phyloP scores from a whole-genome alignment of 441 rosid species.

The Mallotus repandus region DNA sequence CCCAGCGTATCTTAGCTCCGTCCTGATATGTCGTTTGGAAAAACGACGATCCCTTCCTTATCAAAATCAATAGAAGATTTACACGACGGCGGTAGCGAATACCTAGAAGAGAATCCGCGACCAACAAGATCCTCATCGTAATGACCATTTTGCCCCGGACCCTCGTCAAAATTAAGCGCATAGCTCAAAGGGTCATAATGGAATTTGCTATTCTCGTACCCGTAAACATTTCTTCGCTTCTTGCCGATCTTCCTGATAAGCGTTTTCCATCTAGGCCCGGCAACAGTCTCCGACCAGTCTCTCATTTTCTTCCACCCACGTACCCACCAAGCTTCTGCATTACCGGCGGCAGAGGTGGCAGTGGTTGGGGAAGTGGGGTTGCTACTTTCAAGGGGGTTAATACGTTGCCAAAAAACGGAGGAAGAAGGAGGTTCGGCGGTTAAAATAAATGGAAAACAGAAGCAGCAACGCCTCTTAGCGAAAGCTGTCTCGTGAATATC shows the following conservation, averaged over 20 bases:
- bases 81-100: conserved; percentile 50
- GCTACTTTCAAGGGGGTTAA: conserved; percentile 23
- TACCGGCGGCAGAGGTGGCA: neutral
- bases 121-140: conserved; percentile 42
- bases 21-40: neutral
- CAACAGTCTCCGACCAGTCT: conserved; percentile 60
- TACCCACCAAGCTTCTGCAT: conserved; percentile 45
- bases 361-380: neutral
- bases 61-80: conserved; percentile 53
- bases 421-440: conserved; percentile 23
- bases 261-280: conserved; percentile 62
- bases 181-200: conserved; percentile 62
- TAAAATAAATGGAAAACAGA: conserved; percentile 36
- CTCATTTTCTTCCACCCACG: conserved; percentile 58
- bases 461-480: conserved; percentile 48
- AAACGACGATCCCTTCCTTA: conserved; percentile 17
- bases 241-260: conserved; percentile 42
- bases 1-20: too few species aligned
- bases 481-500: conserved; percentile 36
- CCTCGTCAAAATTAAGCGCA: conserved; percentile 69
- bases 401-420: conserved; percentile 51
- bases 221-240: conserved; percentile 15
- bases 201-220: conserved; percentile 29
- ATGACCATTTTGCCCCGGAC: conserved; percentile 32
- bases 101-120: conserved; percentile 61